These are phyloP conservation scores for Allantophomopsis lycopodina DNA, from an alignment of 2,329 filamentous ascomycete genomes.

Conservation along the genomic window DNA sequence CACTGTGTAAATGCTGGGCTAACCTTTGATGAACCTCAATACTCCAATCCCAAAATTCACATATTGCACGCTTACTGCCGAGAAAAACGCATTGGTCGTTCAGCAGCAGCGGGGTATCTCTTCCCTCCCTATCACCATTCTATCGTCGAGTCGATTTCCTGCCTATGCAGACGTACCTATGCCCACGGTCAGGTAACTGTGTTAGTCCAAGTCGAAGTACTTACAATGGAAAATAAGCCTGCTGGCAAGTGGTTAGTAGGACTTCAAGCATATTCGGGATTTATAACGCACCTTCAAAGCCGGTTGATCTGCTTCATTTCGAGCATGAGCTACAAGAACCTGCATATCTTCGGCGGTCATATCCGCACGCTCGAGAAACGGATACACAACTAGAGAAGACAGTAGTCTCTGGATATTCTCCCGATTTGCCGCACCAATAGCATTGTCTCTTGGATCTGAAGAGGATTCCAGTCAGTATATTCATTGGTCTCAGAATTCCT, in stretches of 20 bases:
- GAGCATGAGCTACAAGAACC: slow-evolving; percentile 39
- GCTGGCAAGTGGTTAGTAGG: background rate
- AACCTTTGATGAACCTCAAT: too few relatives aligned
- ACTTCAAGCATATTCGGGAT: too few relatives aligned
- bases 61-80: too few relatives aligned
- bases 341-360: slow-evolving; percentile 45
- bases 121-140: too few relatives aligned
- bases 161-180: slow-evolving; percentile 48
- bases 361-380: slow-evolving; percentile 30
- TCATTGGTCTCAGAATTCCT: background rate
- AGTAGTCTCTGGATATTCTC: slow-evolving; percentile 40
- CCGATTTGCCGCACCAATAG: slow-evolving; percentile 38
- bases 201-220: slow-evolving; percentile 14
- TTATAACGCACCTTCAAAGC: slow-evolving; percentile 35
- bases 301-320: slow-evolving; percentile 35
- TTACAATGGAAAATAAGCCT: slow-evolving; percentile 49
- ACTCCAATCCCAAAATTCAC: too few relatives aligned
- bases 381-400: slow-evolving; percentile 40
- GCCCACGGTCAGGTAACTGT: slow-evolving; percentile 2
- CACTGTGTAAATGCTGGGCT: too few relatives aligned
- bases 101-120: too few relatives aligned
- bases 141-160: slow-evolving; percentile 30
- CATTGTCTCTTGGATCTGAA: slow-evolving; percentile 33
- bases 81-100: too few relatives aligned
- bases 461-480: background rate